A percentile compares a stretch with the other conserved stretches of the same genome.
phyloP scores from a whole-genome alignment of 352 stramenopile genomes.

The Phytophthora uliginosa region DNA sequence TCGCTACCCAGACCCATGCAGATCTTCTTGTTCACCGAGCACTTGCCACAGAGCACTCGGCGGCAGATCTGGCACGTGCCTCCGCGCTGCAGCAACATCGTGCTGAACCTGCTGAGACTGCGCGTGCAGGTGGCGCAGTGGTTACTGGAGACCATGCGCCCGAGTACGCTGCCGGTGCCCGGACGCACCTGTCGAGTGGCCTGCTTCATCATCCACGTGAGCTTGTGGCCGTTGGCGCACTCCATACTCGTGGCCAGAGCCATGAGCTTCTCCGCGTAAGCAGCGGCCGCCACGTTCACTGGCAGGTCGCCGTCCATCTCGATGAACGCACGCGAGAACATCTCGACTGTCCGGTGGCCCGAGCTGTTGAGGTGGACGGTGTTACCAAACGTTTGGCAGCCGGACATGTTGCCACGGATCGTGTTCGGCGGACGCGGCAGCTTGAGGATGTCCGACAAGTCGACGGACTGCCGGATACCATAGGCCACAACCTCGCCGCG shows the following conservation, averaged over 20 bases:
- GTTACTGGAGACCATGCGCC: constrained; percentile 25
- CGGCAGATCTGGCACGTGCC: constrained; percentile 49
- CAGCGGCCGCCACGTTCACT: constrained; percentile 29
- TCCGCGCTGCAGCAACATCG: constrained; percentile 36
- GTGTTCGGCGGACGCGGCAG: constrained; percentile 43
- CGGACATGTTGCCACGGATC: constrained; percentile 49
- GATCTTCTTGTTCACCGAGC: constrained; percentile 54
- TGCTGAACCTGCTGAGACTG: constrained; percentile 46
- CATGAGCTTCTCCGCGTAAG: constrained; percentile 44
- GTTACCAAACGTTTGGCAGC: constrained; percentile 45
- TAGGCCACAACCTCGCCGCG: constrained; percentile 43
- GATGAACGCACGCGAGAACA: constrained; percentile 49
- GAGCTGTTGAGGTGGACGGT: constrained; percentile 17
- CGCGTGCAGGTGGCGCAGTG: constrained; percentile 45
- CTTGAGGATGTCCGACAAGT: constrained; percentile 36
- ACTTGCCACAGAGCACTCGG: constrained; percentile 46
- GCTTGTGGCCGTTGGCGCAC: constrained; percentile 49
- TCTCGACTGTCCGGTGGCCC: constrained; percentile 31
- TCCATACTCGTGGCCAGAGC: constrained; percentile 44
- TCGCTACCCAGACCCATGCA: constrained; percentile 37
- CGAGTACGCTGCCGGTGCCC: constrained; percentile 18
- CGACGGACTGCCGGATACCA: constrained; percentile 42
- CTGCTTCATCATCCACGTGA: constrained; percentile 51
- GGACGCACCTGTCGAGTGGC: constrained; percentile 28
- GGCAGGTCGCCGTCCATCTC: constrained; percentile 41